Conservation (phyloP, 441 rosid species). For the Erodium texanum region DNA sequence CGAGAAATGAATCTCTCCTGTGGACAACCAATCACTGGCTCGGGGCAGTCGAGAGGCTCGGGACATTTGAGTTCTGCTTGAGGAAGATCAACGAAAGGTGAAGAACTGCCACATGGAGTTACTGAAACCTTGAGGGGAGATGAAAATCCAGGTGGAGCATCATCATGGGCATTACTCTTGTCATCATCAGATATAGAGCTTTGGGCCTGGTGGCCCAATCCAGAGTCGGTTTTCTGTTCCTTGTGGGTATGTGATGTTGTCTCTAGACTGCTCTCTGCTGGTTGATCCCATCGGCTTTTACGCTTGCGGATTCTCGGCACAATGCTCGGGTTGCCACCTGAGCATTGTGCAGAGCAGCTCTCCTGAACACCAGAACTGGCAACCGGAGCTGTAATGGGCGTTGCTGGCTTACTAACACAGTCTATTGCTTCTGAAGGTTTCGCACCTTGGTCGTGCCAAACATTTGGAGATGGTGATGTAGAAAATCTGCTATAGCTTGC, state of each 20-base stretch:
- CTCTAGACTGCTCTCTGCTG: constrained; percentile 22
- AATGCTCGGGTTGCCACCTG: constrained; percentile 17
- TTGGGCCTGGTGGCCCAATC: too few species aligned
- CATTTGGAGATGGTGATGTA: constrained; percentile 38
- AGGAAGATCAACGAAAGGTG: background rate
- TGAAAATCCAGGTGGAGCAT: constrained; percentile 81
- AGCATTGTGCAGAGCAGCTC: constrained; percentile 29
- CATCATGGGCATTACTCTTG: constrained; percentile 33
- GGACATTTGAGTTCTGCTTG: background rate
- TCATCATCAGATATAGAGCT: too few species aligned
- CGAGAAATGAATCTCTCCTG: constrained; percentile 58
- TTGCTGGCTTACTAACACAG: constrained; percentile 28
- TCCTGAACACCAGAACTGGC: constrained; percentile 30
- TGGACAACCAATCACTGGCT: constrained; percentile 35
- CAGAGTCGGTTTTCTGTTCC: constrained; percentile 9
- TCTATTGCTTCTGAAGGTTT: constrained; percentile 43
- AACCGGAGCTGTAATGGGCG: constrained; percentile 28
- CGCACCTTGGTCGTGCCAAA: constrained; percentile 36
- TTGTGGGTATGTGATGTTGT: constrained; percentile 11
- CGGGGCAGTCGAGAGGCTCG: background rate
- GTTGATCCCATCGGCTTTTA: constrained; percentile 98
- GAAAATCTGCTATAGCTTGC: constrained; percentile 34
- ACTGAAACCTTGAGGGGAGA: too few species aligned
- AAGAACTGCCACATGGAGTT: too few species aligned
- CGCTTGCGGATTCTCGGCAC: constrained; percentile 68